Base-by-base conservation (phyloP, 495 filamentous ascomycete species). In the Neurospora sp. region DNA sequence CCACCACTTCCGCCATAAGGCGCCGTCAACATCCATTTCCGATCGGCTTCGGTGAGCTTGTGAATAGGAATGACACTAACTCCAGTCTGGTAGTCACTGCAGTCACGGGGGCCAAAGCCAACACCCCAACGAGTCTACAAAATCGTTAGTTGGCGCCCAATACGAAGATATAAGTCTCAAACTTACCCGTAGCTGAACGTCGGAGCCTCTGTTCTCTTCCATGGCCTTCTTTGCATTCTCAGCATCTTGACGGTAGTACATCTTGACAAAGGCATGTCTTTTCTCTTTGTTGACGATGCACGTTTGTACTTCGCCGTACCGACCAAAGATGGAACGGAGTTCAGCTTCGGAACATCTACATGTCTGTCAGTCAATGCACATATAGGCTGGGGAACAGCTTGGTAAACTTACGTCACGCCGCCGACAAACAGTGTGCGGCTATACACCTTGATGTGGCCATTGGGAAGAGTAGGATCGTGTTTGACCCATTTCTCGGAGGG, bases 201-300 rank as follows among this genome's bases (percentile, higher is more conserved):
- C 89, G 38, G 89, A 85, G 70, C 87, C 86, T 72, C 90, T 89
- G 76, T 89, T 87, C 5, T 90, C 91, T 76, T 97, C 94, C 94
- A 98, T 98, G 54, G 90, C 93, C n/a, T 92, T 89, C 74, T 96
- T 93, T 70, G 96, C 96, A 70, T 79, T 82, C 38, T 97, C 87
- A 12, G 96, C 94, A 79, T 98, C 94, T 39, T 87, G 84, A 35
- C 96, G 94, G 72, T 87, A 93, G 73, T 94, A 87, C 96, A 99
- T 98, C 82, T 99, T 99, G 75, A 99, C 94, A 78, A 99, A 99
- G 14, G 96, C 96, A 83, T 98, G 96, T 31, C 96, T 92, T 82
- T 97, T 98, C 76, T 98, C 96, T 73, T 91, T 90, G 82, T 98
- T 97, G 78, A 98, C 95, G 74, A 99, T 99, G 81, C 94, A 97